Evolutionary conservation across 805 yeast species (phyloP), one percentile per base, ranked within the genome.

Genomic region (Candida ficus): DNA sequence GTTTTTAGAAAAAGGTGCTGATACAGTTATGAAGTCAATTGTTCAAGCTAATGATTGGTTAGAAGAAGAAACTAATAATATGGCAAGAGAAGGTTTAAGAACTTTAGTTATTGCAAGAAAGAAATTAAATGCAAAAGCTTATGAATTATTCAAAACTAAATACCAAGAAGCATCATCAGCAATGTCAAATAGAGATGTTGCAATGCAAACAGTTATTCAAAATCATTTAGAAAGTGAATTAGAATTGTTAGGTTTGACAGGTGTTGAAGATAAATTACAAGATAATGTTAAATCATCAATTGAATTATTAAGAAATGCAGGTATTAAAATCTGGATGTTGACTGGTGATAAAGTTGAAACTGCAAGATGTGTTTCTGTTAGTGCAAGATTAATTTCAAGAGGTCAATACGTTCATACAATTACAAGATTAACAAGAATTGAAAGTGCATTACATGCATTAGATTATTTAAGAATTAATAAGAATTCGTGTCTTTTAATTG

Each of bases 281-380:
- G 73, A 77, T 42, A 89, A 91, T 59, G 96, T 95, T 36, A 91
- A 91, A 62, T 75, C 95, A 0, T 87, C 96, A 0, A 80, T 93
- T 43, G 99, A 93, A 66, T 70, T 90, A 27, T 70, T 93, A 50
- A 75, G 99, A 52, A 93, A 95, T 63, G 99, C 98, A 0, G 99
- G 98, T 4, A 78, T 95, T 41, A 90, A 90, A 54, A 93, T 93
- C 38, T 93, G 99, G 99, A 95, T 93, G 99, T 68, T 93, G 35
- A 93, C 99, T 0, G 99, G 99, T 50, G 99, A 93, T 61, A 93
- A 93, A 60, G 98, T 93, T 7, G 99, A 93, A 64, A 93, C 99
- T 0, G 99, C 99, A 1, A 78, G 89, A 45, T 93, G 99, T 72
- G 97, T 93, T 29, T 89, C 97, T 17, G 85, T 95, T n/a, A 86